Evolutionary conservation across 805 yeast species (phyloP), one percentile per base, ranked within the genome.

Genomic region (Pichia gijzeniarum): DNA sequence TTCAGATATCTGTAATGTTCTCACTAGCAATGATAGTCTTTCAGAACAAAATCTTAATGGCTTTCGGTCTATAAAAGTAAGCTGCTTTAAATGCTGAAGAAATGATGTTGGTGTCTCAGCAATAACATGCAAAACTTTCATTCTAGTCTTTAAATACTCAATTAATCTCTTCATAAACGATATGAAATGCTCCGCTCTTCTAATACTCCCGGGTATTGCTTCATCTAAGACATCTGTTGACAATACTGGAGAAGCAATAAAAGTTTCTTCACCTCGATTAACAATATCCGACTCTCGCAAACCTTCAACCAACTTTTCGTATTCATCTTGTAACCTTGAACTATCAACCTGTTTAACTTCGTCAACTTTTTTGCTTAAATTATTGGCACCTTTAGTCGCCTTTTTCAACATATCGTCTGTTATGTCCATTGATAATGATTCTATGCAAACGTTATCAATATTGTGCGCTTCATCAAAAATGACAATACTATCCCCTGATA

Each of bases 391-490:
- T 53, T 82, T 74, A 1, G 95, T 74, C 0, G 99, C 99, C 53
- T 80, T 72, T 56, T 89, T 82, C 49, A 93, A 66, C 8, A 88
- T 79, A 53, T 91, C 97, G 55, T 89, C 95, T 0, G 97, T 93
- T 52, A 93, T 68, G 60, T 93, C 98, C 40, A 93, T 73, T 5
- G 96, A 87, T 35, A 93, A 65, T 0, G 98, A 86, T 64, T 93
- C 99, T 47, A 93, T 93, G 69, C 99, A 93, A 47, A 93, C 99
- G 71, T 93, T 93, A 72, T 93, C 99, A 46, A 93, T 93, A 67
- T 93, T 93, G 64, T 93, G 99, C 40, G 99, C 99, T 69, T 93
- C 99, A 68, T 93, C 99, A 61, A 93, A 93, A 34, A 93, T 95
- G 50, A 93, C 85, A 48, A 93, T 93, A 44, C 95, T 77, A 59